A percentile compares a stretch with the other conserved stretches of the same genome.
Conservation (phyloP, 192 early-diverging fungal genomes). For the Umbelopsis ramanniana region DNA sequence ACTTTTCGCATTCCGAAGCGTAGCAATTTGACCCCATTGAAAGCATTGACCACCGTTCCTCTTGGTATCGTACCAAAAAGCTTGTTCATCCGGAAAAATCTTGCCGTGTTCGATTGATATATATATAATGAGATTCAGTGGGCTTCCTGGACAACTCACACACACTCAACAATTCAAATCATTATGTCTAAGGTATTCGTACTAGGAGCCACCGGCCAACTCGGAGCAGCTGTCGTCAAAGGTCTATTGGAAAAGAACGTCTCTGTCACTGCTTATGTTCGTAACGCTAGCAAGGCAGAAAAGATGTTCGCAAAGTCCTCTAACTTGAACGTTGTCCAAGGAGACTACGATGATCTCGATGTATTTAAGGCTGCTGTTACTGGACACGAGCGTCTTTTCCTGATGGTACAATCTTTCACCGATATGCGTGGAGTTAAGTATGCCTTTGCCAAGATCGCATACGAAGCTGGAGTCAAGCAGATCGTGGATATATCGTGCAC, state of each 20-base stretch:
- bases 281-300: not conserved
- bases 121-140: too few species aligned
- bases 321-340: constrained; percentile 2
- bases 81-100: too few species aligned
- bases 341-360: not conserved
- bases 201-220: not conserved
- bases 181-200: not conserved
- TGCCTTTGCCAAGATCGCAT: constrained; percentile 13
- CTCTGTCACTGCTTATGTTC: not conserved
- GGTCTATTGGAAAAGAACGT: constrained; percentile 1
- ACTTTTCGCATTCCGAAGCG: too few species aligned
- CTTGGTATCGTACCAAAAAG: too few species aligned
- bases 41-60: too few species aligned
- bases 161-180: not conserved
- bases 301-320: not conserved
- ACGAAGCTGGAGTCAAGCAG: constrained; percentile 32
- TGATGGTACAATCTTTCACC: not conserved
- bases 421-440: not conserved
- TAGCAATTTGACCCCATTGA: too few species aligned
- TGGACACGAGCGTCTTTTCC: constrained; percentile 6
- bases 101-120: too few species aligned
- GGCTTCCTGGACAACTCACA: too few species aligned
- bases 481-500: constrained; percentile 30
- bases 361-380: not conserved
- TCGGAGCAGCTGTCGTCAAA: not conserved